Base-by-base conservation (phyloP, 805 yeast genomes). In the Wickerhamomyces xylosicus region DNA sequence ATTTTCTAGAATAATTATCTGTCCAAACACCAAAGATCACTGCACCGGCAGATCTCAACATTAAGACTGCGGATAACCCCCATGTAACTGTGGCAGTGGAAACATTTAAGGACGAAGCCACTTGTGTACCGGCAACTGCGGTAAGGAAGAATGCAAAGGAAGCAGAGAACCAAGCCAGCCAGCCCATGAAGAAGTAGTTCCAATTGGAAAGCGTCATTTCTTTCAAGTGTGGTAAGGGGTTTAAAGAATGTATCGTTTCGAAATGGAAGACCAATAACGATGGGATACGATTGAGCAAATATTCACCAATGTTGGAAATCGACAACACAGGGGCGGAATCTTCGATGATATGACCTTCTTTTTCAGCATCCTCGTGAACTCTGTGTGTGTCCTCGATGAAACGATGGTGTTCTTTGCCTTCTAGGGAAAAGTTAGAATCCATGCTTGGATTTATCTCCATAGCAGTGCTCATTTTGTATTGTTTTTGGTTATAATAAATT, bases 11-110 rank as follows among this genome's bases (percentile, higher is more conserved):
- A 49, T 65, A 71, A 38, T 64, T 64, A 51, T 80, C 89, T 22
- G 79, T 72, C 57, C 75, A 63, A 27, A 69, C 52, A 37, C 89
- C 89, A 51, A 80, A 79, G 29, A 73, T 61, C 14, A 79, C 57
- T 1, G 89, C 86, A 34, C 89, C 89, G 2, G 76, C 76, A 3
- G 84, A 71, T 41, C 89, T 66, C 40, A 80, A 67, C 85, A 80
- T 79, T 33, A 80, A 66, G 31, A 79, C 86, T 41, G 81, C 67
- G 17, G 85, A 76, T 43, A 81, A 67, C 38, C 86, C 87, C 84
- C 85, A 79, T 5, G 86, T 76, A 46, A 81, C 69, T 36, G 70
- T 72, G 21, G 66, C 61, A 17, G 74, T 68, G 3, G 64, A 37
- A 16, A 58, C 64, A 33, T 62, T 61, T 40, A 80, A 66, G 3